Evolutionary conservation across 257 asterid species (phyloP).

Genomic region (Echium plantagineum): DNA sequence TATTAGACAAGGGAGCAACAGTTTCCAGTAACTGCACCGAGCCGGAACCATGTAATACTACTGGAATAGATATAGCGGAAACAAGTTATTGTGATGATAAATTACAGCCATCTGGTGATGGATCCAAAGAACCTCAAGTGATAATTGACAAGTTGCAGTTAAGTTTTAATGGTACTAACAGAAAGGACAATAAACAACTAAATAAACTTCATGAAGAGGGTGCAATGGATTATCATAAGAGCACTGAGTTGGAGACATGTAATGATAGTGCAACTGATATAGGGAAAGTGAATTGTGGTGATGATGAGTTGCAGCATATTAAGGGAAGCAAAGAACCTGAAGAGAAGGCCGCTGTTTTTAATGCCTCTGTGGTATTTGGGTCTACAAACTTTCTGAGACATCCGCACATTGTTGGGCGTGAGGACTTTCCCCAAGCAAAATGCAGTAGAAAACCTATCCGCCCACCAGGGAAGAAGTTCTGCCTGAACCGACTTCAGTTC

Average conservation of each 20-base stretch:
- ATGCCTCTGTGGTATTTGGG: conserved; percentile 13
- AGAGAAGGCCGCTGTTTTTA: conserved; percentile 6
- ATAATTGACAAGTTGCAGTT: not conserved
- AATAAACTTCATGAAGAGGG: conserved; percentile 10
- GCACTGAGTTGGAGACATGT: conserved; percentile 9
- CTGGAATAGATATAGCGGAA: too few species aligned
- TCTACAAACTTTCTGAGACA: conserved; percentile 10
- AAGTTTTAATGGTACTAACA: not conserved
- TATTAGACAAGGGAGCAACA: conserved; percentile 15
- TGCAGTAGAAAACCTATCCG: conserved; percentile 20
- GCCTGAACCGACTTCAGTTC: conserved; percentile 49
- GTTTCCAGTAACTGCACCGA: conserved; percentile 18
- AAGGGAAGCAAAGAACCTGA: conserved; percentile 13
- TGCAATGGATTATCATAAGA: conserved; percentile 19
- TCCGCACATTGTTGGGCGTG: conserved; percentile 17
- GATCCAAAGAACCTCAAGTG: conserved; percentile 19
- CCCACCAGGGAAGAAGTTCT: conserved; percentile 70
- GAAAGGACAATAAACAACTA: not conserved
- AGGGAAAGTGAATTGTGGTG: conserved; percentile 16
- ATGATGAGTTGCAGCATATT: conserved; percentile 12
- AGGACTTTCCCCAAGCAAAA: conserved; percentile 18
- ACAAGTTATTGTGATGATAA: too few species aligned
- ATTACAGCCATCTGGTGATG: too few species aligned
- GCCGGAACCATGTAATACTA: conserved; percentile 9
- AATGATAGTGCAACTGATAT: conserved; percentile 11